phyloP scores from a whole-genome alignment of 371 early-diverging fungal species.

The Mucor indicus region DNA sequence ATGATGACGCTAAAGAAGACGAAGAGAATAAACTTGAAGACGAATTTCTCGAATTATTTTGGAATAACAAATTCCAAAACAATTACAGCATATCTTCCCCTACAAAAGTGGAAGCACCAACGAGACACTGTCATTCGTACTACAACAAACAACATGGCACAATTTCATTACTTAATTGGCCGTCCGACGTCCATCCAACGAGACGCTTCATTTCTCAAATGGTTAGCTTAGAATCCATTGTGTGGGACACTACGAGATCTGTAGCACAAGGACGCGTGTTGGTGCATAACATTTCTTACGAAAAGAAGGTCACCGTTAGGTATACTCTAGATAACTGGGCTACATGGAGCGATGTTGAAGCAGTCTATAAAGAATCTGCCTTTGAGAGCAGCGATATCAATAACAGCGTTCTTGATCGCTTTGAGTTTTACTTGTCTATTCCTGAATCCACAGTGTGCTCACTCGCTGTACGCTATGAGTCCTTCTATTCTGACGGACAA shows the following conservation, averaged over 20 bases:
- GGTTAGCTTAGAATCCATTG: constrained; percentile 6
- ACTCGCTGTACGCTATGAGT: too few relatives aligned
- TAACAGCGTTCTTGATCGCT: constrained; percentile 16
- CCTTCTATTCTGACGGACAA: too few relatives aligned
- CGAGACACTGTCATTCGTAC: neutral
- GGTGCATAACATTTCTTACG: constrained; percentile 20
- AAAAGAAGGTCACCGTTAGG: constrained; percentile 17
- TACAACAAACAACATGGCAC: constrained; percentile 3
- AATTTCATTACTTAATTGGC: constrained; percentile 19
- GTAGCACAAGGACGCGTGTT: constrained; percentile 47
- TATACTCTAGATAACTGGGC: constrained; percentile 23
- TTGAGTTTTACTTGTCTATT: constrained; percentile 11
- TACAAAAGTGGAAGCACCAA: too few relatives aligned
- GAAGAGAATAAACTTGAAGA: constrained; percentile 26
- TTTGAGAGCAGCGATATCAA: neutral
- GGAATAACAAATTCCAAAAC: constrained; percentile 21
- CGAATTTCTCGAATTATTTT: constrained; percentile 15
- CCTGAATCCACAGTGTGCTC: too few relatives aligned
- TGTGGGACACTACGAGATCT: constrained; percentile 3
- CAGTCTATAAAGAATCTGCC: constrained; percentile 43
- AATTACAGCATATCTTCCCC: too few relatives aligned
- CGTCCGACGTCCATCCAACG: constrained; percentile 28
- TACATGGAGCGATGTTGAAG: constrained; percentile 28
- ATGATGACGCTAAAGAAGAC: constrained; percentile 16
- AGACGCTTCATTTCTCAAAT: constrained; percentile 45